Conservation (phyloP, 306 rosid species). For the Mucuna pruriens region DNA sequence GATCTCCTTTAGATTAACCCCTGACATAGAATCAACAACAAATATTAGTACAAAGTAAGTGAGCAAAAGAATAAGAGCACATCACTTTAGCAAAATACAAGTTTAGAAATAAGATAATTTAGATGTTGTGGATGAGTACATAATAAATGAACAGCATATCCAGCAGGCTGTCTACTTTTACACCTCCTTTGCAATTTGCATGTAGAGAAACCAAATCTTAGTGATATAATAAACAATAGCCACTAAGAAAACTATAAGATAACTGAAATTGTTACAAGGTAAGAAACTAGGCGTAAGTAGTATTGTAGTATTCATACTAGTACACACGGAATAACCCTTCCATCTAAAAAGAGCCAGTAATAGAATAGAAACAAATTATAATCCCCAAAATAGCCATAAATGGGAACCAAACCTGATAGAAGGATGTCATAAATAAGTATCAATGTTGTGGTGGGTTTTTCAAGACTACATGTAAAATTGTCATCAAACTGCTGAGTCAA, state of each 20-base stretch:
- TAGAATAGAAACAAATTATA: not conserved
- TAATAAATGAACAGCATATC: slow-evolving; percentile 23
- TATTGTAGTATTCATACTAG: slow-evolving; percentile 9
- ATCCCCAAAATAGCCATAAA: slow-evolving; percentile 19
- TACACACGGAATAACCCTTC: not conserved
- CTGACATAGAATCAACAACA: slow-evolving; percentile 48
- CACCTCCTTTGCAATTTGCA: not conserved
- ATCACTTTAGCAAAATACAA: not conserved
- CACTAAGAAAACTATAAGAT: not conserved
- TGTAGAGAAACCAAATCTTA: slow-evolving; percentile 11
- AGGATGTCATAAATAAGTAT: not conserved
- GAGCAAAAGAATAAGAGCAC: slow-evolving; percentile 4
- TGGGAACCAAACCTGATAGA: slow-evolving; percentile 15
- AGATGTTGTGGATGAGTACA: not conserved
- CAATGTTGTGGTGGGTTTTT: not conserved
- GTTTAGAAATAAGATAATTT: slow-evolving; percentile 4
- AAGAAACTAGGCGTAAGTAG: not conserved
- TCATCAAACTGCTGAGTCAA: not conserved
- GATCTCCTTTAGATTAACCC: slow-evolving; percentile 55
- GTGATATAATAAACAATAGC: not conserved
- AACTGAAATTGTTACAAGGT: not conserved
- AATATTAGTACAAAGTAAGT: not conserved
- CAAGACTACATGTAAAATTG: not conserved
- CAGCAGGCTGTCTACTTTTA: not conserved
- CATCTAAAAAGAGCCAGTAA: not conserved